Percentiles rank a stretch among this genome's conserved stretches.
Conservation (phyloP, 78 protist genomes). For the Dictyostelium intermedium region DNA sequence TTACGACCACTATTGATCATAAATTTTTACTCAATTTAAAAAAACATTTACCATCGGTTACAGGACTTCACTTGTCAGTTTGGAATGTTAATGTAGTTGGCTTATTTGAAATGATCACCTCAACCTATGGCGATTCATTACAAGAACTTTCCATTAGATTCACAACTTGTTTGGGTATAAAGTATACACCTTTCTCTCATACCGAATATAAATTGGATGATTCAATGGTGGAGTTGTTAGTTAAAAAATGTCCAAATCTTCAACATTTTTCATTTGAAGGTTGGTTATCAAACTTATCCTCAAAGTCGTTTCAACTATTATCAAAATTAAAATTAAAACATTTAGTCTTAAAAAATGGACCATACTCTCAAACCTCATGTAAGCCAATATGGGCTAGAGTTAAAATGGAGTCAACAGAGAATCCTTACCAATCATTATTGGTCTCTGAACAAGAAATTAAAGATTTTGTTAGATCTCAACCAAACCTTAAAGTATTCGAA, state of each 20-base stretch:
- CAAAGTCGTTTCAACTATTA: not conserved
- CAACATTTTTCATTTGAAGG: slow-evolving; percentile 68
- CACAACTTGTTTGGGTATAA: slow-evolving; percentile 59
- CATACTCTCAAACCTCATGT: slow-evolving; percentile 1
- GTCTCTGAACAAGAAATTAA: slow-evolving; percentile 33
- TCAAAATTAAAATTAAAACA: slow-evolving; percentile 26
- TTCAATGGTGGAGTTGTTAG: slow-evolving; percentile 36
- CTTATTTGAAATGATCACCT: slow-evolving; percentile 17
- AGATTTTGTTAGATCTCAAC: slow-evolving; percentile 23
- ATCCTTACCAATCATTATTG: slow-evolving; percentile 11
- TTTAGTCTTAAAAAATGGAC: slow-evolving; percentile 56
- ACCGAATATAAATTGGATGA: slow-evolving; percentile 48
- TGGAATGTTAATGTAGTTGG: slow-evolving; percentile 25
- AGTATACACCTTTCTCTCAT: slow-evolving; percentile 64
- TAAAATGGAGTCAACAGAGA: slow-evolving; percentile 3
- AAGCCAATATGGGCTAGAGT: slow-evolving; percentile 69
- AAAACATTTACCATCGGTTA: slow-evolving; percentile 12
- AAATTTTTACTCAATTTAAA: not conserved
- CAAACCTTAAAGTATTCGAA: slow-evolving; percentile 53
- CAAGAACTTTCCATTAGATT: slow-evolving; percentile 38
- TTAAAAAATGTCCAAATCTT: slow-evolving; percentile 21
- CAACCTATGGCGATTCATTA: slow-evolving; percentile 13
- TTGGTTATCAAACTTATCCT: slow-evolving; percentile 32
- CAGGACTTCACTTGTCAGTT: slow-evolving; percentile 63
- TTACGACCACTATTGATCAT: slow-evolving; percentile 21